These are phyloP conservation scores for Paratinospora sagittata DNA, from an alignment of 164 flowering plant species.

Conservation along the genomic window DNA sequence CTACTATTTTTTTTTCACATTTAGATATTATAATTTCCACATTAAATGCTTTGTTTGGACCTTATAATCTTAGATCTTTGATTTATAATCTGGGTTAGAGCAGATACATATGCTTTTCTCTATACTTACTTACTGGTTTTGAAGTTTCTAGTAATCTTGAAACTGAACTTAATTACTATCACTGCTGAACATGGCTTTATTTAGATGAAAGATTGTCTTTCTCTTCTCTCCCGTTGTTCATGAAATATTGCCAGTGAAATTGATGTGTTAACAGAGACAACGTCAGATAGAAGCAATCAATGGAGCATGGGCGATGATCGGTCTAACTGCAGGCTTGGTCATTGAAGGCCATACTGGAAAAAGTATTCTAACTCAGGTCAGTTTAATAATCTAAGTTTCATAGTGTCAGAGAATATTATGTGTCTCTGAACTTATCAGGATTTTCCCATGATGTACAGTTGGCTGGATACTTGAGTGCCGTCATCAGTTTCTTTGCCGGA, in stretches of 20 bases:
- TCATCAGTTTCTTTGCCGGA: constrained; percentile 31
- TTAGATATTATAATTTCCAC: too few species aligned
- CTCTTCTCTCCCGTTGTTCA: not conserved
- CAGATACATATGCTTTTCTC: too few species aligned
- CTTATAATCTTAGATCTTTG: not conserved
- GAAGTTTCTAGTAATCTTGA: too few species aligned
- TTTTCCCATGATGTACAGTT: constrained; percentile 35
- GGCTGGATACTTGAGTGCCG: constrained; percentile 53
- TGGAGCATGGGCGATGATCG: constrained; percentile 97
- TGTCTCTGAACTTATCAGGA: not conserved
- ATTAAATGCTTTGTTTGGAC: too few species aligned
- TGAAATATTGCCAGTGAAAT: not conserved
- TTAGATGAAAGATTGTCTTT: not conserved
- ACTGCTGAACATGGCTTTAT: not conserved
- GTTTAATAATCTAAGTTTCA: not conserved
- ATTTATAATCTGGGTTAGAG: not conserved
- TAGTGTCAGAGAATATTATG: not conserved
- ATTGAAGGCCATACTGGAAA: constrained; percentile 83
- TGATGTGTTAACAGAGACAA: constrained; percentile 35
- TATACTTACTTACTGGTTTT: too few species aligned
- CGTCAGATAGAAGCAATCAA: constrained; percentile 88
- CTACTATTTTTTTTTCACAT: too few species aligned
- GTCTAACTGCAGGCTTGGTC: constrained; percentile 79
- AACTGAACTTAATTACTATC: not conserved
- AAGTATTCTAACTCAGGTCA: constrained; percentile 58